phyloP scores from a whole-genome alignment of 2,329 filamentous ascomycete genomes.

The Colletotrichum cereale region DNA sequence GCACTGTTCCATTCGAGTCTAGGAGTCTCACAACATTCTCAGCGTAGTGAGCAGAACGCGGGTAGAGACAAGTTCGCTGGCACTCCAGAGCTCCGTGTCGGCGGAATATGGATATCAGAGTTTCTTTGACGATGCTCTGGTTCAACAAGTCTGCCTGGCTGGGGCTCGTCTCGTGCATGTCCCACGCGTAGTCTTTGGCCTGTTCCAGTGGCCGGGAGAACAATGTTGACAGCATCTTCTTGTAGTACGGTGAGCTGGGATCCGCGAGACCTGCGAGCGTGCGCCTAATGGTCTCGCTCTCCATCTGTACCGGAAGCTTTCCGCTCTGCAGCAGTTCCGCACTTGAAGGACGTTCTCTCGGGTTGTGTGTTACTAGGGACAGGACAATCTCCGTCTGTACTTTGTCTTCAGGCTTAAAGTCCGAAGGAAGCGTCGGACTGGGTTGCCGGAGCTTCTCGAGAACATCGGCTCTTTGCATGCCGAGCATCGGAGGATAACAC shows the following conservation, averaged over 20 bases:
- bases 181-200: conserved; percentile 85
- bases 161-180: conserved; percentile 71
- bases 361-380: conserved; percentile 84
- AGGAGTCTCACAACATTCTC: conserved; percentile 82
- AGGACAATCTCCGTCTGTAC: conserved; percentile 84
- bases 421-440: conserved; percentile 75
- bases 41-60: conserved; percentile 83
- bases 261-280: conserved; percentile 86
- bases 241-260: conserved; percentile 87
- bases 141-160: conserved; percentile 74
- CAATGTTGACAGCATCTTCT: conserved; percentile 87
- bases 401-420: conserved; percentile 78
- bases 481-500: conserved; percentile 76
- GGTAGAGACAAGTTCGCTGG: conserved; percentile 81
- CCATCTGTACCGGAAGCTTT: conserved; percentile 89
- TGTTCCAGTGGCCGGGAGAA: conserved; percentile 83
- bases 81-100: conserved; percentile 90
- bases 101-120: conserved; percentile 82
- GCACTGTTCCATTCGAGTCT: conserved; percentile 84
- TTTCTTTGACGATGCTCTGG: conserved; percentile 79
- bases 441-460: conserved; percentile 77
- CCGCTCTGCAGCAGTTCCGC: conserved; percentile 86
- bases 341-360: conserved; percentile 85
- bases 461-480: conserved; percentile 73
- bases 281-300: conserved; percentile 89